phyloP scores from a whole-genome alignment of 2,329 filamentous ascomycete species.

The Elsinoe ampelina region DNA sequence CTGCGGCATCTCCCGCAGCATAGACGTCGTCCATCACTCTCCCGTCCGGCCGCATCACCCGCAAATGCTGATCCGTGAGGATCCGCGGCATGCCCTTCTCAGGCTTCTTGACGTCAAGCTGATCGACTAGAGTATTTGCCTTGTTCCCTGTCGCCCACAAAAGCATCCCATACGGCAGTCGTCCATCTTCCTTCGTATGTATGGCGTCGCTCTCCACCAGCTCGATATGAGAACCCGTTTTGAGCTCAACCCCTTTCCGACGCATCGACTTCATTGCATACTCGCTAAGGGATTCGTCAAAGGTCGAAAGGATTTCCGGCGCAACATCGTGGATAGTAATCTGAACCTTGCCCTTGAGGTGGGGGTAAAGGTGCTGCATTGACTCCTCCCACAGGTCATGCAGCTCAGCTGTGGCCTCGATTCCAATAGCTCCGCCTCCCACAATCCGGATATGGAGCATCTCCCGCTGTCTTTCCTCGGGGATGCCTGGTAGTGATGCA shows the following conservation, averaged over 20 bases:
- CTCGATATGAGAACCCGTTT: constrained; percentile 31
- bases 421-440: constrained; percentile 35
- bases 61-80: constrained; percentile 28
- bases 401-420: constrained; percentile 37
- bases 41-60: constrained; percentile 24
- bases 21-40: constrained; percentile 24
- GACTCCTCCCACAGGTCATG: constrained; percentile 34
- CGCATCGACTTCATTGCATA: constrained; percentile 33
- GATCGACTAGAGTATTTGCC: constrained; percentile 26
- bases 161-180: constrained; percentile 30
- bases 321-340: constrained; percentile 40
- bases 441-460: constrained; percentile 33
- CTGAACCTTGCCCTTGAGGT: constrained; percentile 31
- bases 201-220: constrained; percentile 28
- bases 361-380: constrained; percentile 33
- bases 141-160: constrained; percentile 34
- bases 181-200: constrained; percentile 29
- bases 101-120: constrained; percentile 26
- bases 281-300: constrained; percentile 33
- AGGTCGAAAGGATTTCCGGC: constrained; percentile 32
- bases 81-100: constrained; percentile 29
- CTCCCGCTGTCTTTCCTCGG: constrained; percentile 24
- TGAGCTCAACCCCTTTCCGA: constrained; percentile 30
- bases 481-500: constrained; percentile 26
- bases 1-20: constrained; percentile 32